A percentile compares a stretch with the other conserved stretches of the same genome.
Conservation (phyloP, 306 rosid species). For the Ziziphus jujuba region DNA sequence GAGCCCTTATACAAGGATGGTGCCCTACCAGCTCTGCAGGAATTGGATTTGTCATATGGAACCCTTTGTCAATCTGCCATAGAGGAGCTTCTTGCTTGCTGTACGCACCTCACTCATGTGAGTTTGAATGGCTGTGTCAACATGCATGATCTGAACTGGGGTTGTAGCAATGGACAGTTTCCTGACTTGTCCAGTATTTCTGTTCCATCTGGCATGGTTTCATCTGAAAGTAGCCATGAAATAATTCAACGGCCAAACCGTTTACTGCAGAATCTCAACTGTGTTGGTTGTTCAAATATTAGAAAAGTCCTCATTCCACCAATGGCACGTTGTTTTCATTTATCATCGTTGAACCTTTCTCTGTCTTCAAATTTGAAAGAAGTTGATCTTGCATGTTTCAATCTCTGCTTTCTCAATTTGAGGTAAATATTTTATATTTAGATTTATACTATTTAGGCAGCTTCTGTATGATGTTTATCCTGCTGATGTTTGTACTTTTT, state of each 20-base stretch:
- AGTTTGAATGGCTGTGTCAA: slow-evolving; percentile 96
- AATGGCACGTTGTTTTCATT: slow-evolving; percentile 66
- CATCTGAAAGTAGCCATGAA: slow-evolving; percentile 36
- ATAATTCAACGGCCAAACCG: slow-evolving; percentile 62
- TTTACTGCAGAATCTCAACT: slow-evolving; percentile 79
- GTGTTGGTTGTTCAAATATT: slow-evolving; percentile 91
- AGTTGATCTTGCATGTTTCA: slow-evolving; percentile 84
- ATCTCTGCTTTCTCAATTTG: slow-evolving; percentile 83
- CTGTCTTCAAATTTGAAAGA: slow-evolving; percentile 81
- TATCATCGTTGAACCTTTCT: slow-evolving; percentile 76
- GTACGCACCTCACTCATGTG: slow-evolving; percentile 85
- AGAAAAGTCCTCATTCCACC: slow-evolving; percentile 88
- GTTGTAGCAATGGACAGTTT: slow-evolving; percentile 37
- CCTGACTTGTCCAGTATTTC: slow-evolving; percentile 36
- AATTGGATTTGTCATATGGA: slow-evolving; percentile 92
- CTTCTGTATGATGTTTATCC: slow-evolving; percentile 12
- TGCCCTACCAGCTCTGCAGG: slow-evolving; percentile 91
- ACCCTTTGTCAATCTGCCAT: slow-evolving; percentile 89
- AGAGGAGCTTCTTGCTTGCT: slow-evolving; percentile 95
- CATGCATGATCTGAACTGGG: slow-evolving; percentile 98
- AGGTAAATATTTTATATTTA: slow-evolving; percentile 47
- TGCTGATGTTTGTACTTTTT: slow-evolving; percentile 19
- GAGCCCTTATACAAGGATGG: slow-evolving; percentile 94
- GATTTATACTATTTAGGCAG: slow-evolving; percentile 3
- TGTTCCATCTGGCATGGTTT: slow-evolving; percentile 32